phyloP scores from a whole-genome alignment of 2,329 filamentous ascomycete species.

The Bretziella fagacearum region DNA sequence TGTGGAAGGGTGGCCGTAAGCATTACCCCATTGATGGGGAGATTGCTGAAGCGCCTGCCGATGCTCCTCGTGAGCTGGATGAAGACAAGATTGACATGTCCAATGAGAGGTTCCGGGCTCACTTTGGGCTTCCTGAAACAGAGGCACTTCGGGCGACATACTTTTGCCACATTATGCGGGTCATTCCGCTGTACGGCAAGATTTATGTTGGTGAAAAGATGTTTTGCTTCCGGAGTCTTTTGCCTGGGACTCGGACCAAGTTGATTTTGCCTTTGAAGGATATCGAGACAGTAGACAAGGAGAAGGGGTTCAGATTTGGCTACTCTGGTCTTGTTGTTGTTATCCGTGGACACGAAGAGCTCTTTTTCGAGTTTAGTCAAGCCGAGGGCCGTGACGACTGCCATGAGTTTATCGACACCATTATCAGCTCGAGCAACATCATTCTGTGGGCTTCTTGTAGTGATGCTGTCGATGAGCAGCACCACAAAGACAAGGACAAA shows the following conservation, averaged over 20 bases:
- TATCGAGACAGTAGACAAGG: constrained; percentile 83
- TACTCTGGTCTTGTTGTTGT: constrained; percentile 86
- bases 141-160: constrained; percentile 80
- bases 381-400: constrained; percentile 75
- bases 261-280: constrained; percentile 80
- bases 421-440: neutral
- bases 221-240: constrained; percentile 82
- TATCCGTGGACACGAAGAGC: constrained; percentile 81
- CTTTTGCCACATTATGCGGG: constrained; percentile 79
- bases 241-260: constrained; percentile 82
- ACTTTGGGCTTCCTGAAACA: constrained; percentile 73
- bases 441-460: neutral
- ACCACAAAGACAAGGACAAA: too few species aligned
- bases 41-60: constrained; percentile 24
- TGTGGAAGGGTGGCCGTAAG: constrained; percentile 82
- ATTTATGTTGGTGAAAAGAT: constrained; percentile 79
- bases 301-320: constrained; percentile 83
- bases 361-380: constrained; percentile 85
- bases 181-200: constrained; percentile 86
- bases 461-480: neutral
- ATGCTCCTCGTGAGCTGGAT: constrained; percentile 21
- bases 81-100: constrained; percentile 45
- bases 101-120: constrained; percentile 68
- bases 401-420: constrained; percentile 22
- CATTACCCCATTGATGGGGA: constrained; percentile 56